These are phyloP conservation scores for Backusella westeae DNA, from an alignment of 192 early-diverging fungal genomes.

Conservation along the genomic window DNA sequence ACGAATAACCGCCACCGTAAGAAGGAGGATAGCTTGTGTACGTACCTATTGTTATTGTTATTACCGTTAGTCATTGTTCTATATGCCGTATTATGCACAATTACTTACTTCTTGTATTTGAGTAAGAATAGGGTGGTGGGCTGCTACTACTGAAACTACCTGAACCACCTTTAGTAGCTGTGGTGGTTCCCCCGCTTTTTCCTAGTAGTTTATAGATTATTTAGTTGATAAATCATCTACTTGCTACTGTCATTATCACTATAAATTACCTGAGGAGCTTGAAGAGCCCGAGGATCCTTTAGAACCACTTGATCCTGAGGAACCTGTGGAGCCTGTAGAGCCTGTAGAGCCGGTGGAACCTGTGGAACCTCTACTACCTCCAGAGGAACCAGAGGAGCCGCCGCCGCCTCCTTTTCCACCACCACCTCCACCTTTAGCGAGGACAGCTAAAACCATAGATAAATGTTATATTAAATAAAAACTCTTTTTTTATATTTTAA, in stretches of 20 bases:
- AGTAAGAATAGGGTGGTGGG: background rate
- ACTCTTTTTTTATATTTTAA: background rate
- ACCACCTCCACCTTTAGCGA: conserved; percentile 33
- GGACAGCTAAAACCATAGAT: conserved; percentile 3
- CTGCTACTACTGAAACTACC: conserved; percentile 8
- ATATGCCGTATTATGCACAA: background rate
- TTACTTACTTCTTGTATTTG: conserved; percentile 12
- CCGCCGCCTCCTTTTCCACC: background rate
- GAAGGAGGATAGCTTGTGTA: conserved; percentile 30
- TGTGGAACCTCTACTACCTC: background rate
- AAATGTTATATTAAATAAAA: background rate
- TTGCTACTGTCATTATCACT: background rate
- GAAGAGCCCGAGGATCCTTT: background rate
- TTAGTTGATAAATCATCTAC: background rate
- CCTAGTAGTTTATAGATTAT: background rate
- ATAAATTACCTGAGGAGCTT: background rate
- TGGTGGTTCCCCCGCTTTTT: background rate
- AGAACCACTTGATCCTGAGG: background rate
- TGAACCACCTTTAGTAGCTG: conserved; percentile 22
- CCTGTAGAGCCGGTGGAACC: background rate
- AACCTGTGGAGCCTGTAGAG: background rate
- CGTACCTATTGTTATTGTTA: background rate
- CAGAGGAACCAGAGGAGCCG: background rate
- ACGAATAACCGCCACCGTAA: conserved; percentile 26
- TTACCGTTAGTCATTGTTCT: background rate